phyloP scores from a whole-genome alignment of 345 rosid genomes.

The Populus deltoides region DNA sequence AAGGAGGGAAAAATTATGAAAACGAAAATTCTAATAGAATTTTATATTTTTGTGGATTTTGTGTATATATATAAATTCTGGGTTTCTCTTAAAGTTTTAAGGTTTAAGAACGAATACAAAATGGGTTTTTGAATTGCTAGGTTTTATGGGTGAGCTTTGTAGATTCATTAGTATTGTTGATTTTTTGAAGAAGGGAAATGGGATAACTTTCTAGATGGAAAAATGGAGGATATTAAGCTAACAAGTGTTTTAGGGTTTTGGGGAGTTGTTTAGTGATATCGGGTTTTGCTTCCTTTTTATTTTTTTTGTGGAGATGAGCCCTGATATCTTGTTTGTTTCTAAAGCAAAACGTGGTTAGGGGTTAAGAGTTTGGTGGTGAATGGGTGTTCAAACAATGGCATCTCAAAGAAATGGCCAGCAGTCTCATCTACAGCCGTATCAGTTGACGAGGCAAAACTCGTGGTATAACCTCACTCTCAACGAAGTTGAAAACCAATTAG shows the following conservation, averaged over 20 bases:
- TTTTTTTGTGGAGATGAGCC: not conserved
- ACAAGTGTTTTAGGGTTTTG: not conserved
- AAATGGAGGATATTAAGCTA: not conserved
- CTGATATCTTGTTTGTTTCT: too few species aligned
- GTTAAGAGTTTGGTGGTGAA: conserved; percentile 21
- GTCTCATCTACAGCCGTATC: conserved; percentile 30
- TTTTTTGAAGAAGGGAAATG: not conserved
- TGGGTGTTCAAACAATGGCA: conserved; percentile 65
- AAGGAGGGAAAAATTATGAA: not conserved
- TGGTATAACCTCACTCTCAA: conserved; percentile 47
- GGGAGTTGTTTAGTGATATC: not conserved
- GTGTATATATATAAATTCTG: not conserved
- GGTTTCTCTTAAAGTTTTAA: not conserved
- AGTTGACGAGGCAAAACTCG: conserved; percentile 41
- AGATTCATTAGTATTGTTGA: not conserved
- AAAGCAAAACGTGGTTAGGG: not conserved
- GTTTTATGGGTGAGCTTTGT: not conserved
- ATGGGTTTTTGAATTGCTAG: not conserved
- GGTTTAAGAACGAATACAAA: not conserved
- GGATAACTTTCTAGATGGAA: not conserved
- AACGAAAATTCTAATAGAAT: not conserved
- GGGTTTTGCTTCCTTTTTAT: not conserved
- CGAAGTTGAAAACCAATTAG: conserved; percentile 45
- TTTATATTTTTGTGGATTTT: not conserved
- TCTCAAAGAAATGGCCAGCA: conserved; percentile 48